Percentiles rank a stretch among this genome's conserved stretches.
Evolutionary conservation across 768 basidiomycete species (phyloP).

Genomic region (Hemileccinum impolitum): DNA sequence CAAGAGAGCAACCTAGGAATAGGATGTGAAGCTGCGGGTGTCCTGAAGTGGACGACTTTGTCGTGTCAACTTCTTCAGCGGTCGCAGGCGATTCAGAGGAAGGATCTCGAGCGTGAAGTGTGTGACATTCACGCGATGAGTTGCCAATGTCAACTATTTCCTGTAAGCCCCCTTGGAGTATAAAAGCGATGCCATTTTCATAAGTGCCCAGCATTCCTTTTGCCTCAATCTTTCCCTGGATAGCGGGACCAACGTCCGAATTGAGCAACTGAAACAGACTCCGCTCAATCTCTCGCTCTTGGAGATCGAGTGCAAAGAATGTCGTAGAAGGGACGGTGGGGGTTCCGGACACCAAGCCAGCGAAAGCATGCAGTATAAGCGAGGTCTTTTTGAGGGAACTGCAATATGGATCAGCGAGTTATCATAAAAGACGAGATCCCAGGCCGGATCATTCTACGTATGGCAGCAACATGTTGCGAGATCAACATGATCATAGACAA

Average conservation of each 20-base stretch:
- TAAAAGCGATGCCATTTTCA: slow-evolving; percentile 80
- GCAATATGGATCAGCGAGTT: slow-evolving; percentile 12
- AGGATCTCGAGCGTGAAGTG: too few relatives aligned
- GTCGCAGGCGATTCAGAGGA: slow-evolving; percentile 33
- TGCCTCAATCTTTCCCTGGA: slow-evolving; percentile 70
- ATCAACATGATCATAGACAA: too few relatives aligned
- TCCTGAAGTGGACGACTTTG: slow-evolving; percentile 47
- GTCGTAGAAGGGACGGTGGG: slow-evolving; percentile 51
- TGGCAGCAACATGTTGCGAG: too few relatives aligned
- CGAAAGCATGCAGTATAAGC: slow-evolving; percentile 70
- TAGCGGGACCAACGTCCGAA: slow-evolving; percentile 58
- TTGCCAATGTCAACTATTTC: background rate
- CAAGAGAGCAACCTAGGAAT: slow-evolving; percentile 89
- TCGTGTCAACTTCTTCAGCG: background rate
- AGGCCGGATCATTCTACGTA: background rate
- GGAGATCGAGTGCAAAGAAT: slow-evolving; percentile 93
- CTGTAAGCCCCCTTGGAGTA: slow-evolving; percentile 43
- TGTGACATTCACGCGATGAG: too few relatives aligned
- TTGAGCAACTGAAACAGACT: slow-evolving; percentile 64
- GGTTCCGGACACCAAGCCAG: slow-evolving; percentile 46
- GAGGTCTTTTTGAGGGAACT: slow-evolving; percentile 90
- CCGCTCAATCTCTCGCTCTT: slow-evolving; percentile 78
- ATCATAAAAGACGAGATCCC: background rate
- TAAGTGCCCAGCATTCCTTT: slow-evolving; percentile 92
- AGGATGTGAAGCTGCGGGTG: slow-evolving; percentile 71